Evolutionary conservation across 495 filamentous ascomycete genomes (phyloP).

Genomic region (Tuber brumale): DNA sequence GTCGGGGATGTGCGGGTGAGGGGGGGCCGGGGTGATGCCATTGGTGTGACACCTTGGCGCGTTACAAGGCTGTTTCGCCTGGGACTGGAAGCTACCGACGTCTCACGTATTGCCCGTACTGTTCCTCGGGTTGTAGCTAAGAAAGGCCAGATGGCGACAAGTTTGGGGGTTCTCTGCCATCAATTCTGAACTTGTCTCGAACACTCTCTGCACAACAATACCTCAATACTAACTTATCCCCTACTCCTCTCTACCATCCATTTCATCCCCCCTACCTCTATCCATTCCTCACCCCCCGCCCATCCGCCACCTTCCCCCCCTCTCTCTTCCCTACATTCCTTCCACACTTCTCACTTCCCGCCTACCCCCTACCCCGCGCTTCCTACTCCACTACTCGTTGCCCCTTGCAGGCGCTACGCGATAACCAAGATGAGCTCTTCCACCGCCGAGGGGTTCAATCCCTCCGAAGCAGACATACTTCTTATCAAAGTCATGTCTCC

Average conservation of each 20-base stretch:
- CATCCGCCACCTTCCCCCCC: not conserved
- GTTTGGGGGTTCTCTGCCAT: not conserved
- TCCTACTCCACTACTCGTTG: not conserved
- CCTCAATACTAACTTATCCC: not conserved
- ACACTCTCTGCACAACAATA: not conserved
- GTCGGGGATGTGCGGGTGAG: not conserved
- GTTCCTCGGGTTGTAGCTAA: not conserved
- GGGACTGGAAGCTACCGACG: not conserved
- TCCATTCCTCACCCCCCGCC: not conserved
- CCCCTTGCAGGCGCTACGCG: not conserved
- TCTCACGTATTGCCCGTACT: not conserved
- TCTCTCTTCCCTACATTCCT: not conserved
- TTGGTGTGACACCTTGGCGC: not conserved
- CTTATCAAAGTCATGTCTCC: slow-evolving; percentile 40
- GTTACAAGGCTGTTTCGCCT: not conserved
- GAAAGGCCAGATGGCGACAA: not conserved
- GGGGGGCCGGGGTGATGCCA: not conserved
- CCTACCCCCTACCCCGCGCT: slow-evolving; percentile 4
- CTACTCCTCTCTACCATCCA: not conserved
- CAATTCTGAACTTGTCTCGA: not conserved
- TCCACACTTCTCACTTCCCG: slow-evolving; percentile 5
- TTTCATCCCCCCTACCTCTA: not conserved
- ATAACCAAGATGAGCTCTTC: not conserved
- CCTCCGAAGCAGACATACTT: slow-evolving; percentile 17
- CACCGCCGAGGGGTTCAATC: slow-evolving; percentile 17